These are phyloP conservation scores for Starmerella sp. DNA, from an alignment of 805 yeast genomes.

Conservation along the genomic window DNA sequence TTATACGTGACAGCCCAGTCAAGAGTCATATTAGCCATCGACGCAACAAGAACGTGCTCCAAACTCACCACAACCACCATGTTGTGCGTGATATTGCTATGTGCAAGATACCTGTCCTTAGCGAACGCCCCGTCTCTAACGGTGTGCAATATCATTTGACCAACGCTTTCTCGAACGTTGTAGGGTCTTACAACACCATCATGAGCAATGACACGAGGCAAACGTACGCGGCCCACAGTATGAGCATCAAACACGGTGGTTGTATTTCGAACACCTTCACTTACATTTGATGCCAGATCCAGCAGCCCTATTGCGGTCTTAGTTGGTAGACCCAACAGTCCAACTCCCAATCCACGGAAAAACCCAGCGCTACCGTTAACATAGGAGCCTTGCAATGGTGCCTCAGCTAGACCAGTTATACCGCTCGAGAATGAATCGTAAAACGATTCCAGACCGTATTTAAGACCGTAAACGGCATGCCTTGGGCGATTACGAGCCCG, in stretches of 20 bases:
- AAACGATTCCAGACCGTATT: slow-evolving; percentile 79
- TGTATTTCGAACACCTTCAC: slow-evolving; percentile 88
- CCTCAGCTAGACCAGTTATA: slow-evolving; percentile 75
- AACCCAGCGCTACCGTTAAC: slow-evolving; percentile 85
- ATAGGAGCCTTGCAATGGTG: slow-evolving; percentile 84
- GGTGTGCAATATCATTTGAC: slow-evolving; percentile 82
- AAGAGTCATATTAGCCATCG: slow-evolving; percentile 46
- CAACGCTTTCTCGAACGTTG: slow-evolving; percentile 76
- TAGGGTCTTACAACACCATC: slow-evolving; percentile 69
- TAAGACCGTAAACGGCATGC: slow-evolving; percentile 74
- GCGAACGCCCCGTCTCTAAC: slow-evolving; percentile 70
- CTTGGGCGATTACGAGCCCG: slow-evolving; percentile 69
- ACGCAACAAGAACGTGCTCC: slow-evolving; percentile 55
- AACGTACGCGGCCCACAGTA: slow-evolving; percentile 63
- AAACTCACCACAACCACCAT: slow-evolving; percentile 65
- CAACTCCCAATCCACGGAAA: slow-evolving; percentile 86
- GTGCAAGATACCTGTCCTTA: slow-evolving; percentile 72
- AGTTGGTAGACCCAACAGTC: slow-evolving; percentile 90
- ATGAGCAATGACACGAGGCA: slow-evolving; percentile 64
- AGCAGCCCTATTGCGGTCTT: slow-evolving; percentile 92
- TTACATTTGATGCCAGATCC: slow-evolving; percentile 81
- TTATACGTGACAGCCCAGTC: slow-evolving; percentile 65
- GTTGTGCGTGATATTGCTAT: slow-evolving; percentile 72
- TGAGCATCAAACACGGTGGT: slow-evolving; percentile 69
- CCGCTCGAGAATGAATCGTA: slow-evolving; percentile 83